Conservation (phyloP, 345 rosid genomes). For the Laguncularia racemosa region DNA sequence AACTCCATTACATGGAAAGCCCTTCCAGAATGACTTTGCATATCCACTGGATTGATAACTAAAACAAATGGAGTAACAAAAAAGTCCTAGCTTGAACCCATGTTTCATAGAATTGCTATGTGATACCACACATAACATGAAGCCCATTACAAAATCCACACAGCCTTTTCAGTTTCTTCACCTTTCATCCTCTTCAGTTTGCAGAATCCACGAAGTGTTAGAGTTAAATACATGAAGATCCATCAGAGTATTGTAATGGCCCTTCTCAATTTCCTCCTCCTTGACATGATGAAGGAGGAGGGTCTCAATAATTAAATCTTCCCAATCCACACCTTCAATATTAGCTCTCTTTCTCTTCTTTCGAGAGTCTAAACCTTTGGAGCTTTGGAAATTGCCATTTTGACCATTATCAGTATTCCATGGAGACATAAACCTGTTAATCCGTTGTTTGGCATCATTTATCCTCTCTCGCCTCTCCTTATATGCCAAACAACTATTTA, state of each 20-base stretch:
- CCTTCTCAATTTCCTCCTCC: constrained; percentile 75
- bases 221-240: constrained; percentile 62
- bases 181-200: no score
- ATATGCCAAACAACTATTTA: constrained; percentile 34
- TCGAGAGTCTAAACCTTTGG: constrained; percentile 10
- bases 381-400: not conserved
- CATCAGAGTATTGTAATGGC: constrained; percentile 62
- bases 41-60: no score
- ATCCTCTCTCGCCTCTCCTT: constrained; percentile 58
- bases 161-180: no score
- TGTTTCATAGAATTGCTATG: no score
- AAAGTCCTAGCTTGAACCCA: no score
- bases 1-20: no score
- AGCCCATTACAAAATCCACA: no score
- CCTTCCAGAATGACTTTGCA: no score
- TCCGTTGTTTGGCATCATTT: constrained; percentile 52
- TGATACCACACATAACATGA: no score
- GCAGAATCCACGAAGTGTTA: constrained; percentile 19
- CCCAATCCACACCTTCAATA: constrained; percentile 56
- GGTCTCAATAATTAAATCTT: constrained; percentile 77
- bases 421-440: constrained; percentile 43
- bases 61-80: no score
- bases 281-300: constrained; percentile 63
- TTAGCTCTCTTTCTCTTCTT: constrained; percentile 39
- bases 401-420: constrained; percentile 9